These are phyloP conservation scores for Botrytis cinerea DNA, from an alignment of 2,329 filamentous ascomycete genomes.

Conservation along the genomic window DNA sequence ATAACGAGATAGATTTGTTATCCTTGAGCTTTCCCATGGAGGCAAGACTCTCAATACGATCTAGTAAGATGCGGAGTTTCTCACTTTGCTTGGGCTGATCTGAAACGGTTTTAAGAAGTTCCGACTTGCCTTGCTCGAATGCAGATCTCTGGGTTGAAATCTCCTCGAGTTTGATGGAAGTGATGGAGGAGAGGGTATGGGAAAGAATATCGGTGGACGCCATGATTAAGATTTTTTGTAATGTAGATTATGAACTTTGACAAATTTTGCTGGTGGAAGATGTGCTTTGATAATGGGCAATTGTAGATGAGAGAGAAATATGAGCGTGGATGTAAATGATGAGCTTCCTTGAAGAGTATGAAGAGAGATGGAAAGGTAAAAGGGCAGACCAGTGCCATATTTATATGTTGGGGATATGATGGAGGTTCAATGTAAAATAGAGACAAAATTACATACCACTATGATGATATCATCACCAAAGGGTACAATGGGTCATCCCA, in stretches of 20 bases:
- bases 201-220: constrained; percentile 47
- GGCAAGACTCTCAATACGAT: constrained; percentile 42
- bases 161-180: constrained; percentile 56
- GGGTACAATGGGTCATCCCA: neutral
- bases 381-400: neutral
- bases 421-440: neutral
- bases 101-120: constrained; percentile 44
- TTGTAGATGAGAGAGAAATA: neutral
- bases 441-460: neutral
- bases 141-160: constrained; percentile 51
- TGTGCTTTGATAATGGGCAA: neutral
- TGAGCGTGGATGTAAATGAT: neutral
- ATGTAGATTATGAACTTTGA: neutral
- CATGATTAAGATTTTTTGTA: constrained; percentile 32
- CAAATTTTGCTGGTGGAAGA: neutral
- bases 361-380: neutral
- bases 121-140: constrained; percentile 50
- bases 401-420: neutral
- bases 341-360: neutral
- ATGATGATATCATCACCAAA: neutral
- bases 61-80: constrained; percentile 43
- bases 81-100: constrained; percentile 38
- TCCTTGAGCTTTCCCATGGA: constrained; percentile 39
- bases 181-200: constrained; percentile 56
- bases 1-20: constrained; percentile 23